phyloP scores from a whole-genome alignment of 2,329 filamentous ascomycete species.

The Cladophialophora chaetospira region DNA sequence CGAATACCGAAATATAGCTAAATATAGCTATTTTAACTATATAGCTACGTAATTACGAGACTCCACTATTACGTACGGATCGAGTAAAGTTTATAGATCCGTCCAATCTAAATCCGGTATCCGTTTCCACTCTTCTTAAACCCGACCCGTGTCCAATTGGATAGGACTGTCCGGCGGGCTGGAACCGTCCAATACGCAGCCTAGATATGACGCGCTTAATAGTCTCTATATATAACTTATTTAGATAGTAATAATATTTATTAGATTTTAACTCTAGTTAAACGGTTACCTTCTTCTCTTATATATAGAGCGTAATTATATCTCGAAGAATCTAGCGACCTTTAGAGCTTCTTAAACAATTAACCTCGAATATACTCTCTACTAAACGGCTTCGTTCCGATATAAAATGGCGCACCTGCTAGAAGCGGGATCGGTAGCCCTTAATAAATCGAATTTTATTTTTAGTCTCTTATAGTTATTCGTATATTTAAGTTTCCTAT shows the following conservation, averaged over 20 bases:
- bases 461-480: not conserved
- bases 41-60: too few species aligned
- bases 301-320: constrained; percentile 11
- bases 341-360: constrained; percentile 2
- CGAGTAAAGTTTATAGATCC: too few species aligned
- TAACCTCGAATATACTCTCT: constrained; percentile 11
- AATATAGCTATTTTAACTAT: too few species aligned
- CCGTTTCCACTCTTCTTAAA: too few species aligned
- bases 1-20: too few species aligned
- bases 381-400: constrained; percentile 10
- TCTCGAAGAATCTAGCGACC: constrained; percentile 9
- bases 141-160: too few species aligned
- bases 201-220: not conserved
- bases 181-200: too few species aligned
- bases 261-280: constrained; percentile 13
- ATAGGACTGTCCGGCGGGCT: too few species aligned
- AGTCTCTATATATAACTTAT: not conserved
- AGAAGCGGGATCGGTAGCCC: not conserved
- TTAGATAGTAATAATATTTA: constrained; percentile 12
- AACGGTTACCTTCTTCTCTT: constrained; percentile 1
- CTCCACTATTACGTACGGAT: too few species aligned
- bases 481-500: constrained; percentile 8
- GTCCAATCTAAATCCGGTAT: too few species aligned
- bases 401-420: constrained; percentile 12
- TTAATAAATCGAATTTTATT: not conserved